These are phyloP conservation scores for Candida endomychidarum DNA, from an alignment of 805 yeast species.

Conservation along the genomic window DNA sequence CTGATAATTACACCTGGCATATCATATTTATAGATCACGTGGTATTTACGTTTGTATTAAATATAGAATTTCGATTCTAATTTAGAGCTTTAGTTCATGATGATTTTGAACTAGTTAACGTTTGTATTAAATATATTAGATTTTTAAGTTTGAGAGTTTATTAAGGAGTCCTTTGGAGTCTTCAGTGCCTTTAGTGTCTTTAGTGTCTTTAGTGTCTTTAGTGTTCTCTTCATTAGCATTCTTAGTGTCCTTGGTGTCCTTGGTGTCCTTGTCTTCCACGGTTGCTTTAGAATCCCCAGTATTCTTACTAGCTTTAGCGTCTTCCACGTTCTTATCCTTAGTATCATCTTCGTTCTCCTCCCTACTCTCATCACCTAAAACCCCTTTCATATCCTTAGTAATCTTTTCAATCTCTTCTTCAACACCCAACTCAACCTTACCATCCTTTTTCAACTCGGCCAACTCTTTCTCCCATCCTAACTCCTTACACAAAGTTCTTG, in stretches of 20 bases:
- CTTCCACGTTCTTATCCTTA: conserved; percentile 5
- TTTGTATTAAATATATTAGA: conserved; percentile 1
- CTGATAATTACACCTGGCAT: too few species aligned
- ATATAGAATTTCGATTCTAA: too few species aligned
- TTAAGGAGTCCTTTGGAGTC: conserved; percentile 10
- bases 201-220: conserved; percentile 4
- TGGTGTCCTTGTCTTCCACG: not conserved
- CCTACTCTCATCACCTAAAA: not conserved
- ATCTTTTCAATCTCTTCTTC: conserved; percentile 16
- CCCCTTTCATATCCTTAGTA: conserved; percentile 14
- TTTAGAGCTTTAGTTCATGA: too few species aligned
- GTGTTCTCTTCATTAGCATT: too few species aligned
- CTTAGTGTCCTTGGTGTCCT: not conserved
- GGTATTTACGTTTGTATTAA: conserved; percentile 1
- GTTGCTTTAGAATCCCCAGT: too few species aligned
- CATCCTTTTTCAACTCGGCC: conserved; percentile 32
- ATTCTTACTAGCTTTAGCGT: conserved; percentile 1
- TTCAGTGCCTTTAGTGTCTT: too few species aligned
- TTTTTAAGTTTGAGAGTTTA: conserved; percentile 6
- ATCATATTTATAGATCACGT: conserved; percentile 1
- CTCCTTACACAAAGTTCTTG: conserved; percentile 48
- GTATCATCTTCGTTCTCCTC: conserved; percentile 2
- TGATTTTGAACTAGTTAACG: too few species aligned
- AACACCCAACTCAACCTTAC: conserved; percentile 15
- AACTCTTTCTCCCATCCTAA: conserved; percentile 69